These are phyloP conservation scores for Papiliotrema nemorosa DNA, from an alignment of 1,284 basidiomycete species.

Conservation along the genomic window DNA sequence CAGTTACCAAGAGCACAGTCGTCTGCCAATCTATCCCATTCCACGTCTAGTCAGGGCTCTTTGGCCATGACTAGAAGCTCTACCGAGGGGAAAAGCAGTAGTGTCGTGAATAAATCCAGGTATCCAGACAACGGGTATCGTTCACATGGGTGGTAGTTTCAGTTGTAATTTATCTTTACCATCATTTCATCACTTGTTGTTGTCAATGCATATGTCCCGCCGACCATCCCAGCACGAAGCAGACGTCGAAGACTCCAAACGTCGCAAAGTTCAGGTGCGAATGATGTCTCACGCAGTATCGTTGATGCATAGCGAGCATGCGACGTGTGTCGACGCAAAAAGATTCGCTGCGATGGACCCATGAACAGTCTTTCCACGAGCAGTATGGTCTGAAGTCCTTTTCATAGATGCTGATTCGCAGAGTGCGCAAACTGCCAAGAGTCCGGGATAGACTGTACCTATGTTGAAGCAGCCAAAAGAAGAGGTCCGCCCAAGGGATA, in stretches of 20 bases:
- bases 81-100: slow-evolving; percentile 33
- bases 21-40: slow-evolving; percentile 16
- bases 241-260: slow-evolving; percentile 11
- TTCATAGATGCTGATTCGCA: slow-evolving; percentile 6
- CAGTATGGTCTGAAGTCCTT: slow-evolving; percentile 25
- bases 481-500: slow-evolving; percentile 83
- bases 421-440: slow-evolving; percentile 73
- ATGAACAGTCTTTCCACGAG: slow-evolving; percentile 36
- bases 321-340: slow-evolving; percentile 47
- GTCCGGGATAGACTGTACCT: slow-evolving; percentile 70
- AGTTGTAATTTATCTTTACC: neutral
- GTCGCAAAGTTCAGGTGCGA: slow-evolving; percentile 28
- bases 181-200: neutral
- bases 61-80: slow-evolving; percentile 34
- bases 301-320: slow-evolving; percentile 41
- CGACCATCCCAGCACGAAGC: too few species aligned
- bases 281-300: neutral
- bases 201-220: neutral
- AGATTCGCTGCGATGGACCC: slow-evolving; percentile 50
- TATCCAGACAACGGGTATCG: slow-evolving; percentile 38
- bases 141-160: slow-evolving; percentile 41
- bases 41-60: slow-evolving; percentile 4
- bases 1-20: slow-evolving; percentile 20
- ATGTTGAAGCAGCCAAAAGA: slow-evolving; percentile 70
- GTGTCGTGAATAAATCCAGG: slow-evolving; percentile 22